phyloP scores from a whole-genome alignment of 169 alveolate genomes.

The Theileria annulata region DNA sequence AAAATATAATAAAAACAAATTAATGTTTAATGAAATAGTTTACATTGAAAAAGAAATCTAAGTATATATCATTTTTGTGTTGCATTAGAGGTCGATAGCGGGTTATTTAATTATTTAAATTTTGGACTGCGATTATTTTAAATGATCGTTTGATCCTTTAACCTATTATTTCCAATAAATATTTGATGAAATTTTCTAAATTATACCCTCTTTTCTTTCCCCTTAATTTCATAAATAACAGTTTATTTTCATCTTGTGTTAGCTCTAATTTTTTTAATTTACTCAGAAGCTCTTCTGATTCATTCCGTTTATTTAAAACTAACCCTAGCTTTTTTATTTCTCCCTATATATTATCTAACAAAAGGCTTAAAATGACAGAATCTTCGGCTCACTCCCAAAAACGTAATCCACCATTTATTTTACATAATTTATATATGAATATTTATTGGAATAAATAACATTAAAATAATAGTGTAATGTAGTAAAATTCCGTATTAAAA shows the following conservation, averaged over 20 bases:
- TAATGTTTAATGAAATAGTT: not conserved
- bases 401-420: not conserved
- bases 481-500: not conserved
- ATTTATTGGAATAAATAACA: no score
- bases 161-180: not conserved
- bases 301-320: not conserved
- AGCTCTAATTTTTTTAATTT: not conserved
- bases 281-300: not conserved
- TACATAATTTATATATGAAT: no score
- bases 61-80: not conserved
- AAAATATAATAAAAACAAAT: not conserved
- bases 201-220: not conserved
- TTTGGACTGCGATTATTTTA: not conserved
- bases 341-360: not conserved
- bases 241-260: not conserved
- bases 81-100: conserved; percentile 2
- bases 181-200: conserved; percentile 1
- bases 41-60: not conserved
- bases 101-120: not conserved
- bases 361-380: not conserved
- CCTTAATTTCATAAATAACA: not conserved
- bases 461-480: not conserved
- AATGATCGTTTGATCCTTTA: not conserved
- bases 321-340: not conserved
- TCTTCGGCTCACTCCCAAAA: not conserved